Evolutionary conservation across 1,139 yeast species (phyloP).

Genomic region (Magnusiomyces clavatus): DNA sequence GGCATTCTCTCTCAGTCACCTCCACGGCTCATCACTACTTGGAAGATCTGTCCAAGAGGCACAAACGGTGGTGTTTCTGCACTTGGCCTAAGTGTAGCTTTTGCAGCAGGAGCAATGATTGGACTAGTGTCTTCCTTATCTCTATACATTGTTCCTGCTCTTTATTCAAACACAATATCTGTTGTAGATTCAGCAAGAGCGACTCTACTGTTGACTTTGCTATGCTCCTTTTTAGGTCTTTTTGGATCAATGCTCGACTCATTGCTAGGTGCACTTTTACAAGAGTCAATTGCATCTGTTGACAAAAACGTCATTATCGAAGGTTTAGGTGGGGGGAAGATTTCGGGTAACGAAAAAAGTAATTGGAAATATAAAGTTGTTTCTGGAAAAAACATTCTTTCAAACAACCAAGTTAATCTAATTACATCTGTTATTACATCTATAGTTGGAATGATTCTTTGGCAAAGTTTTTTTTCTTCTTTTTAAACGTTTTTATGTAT

Average conservation of each 20-base stretch:
- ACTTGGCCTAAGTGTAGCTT: conserved; percentile 36
- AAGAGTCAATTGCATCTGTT: conserved; percentile 30
- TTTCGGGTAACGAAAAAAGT: conserved; percentile 2
- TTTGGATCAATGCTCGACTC: conserved; percentile 41
- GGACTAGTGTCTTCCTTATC: conserved; percentile 28
- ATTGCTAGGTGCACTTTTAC: conserved; percentile 39
- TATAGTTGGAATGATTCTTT: conserved; percentile 27
- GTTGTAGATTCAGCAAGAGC: background rate
- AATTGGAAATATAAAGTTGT: conserved; percentile 17
- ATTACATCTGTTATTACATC: conserved; percentile 32
- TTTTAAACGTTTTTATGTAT: background rate
- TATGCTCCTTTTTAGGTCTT: conserved; percentile 28
- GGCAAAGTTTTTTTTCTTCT: conserved; percentile 14
- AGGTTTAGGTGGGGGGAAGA: conserved; percentile 35
- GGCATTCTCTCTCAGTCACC: conserved; percentile 37
- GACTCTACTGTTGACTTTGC: too few relatives aligned
- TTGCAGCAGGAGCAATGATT: conserved; percentile 35
- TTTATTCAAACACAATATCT: background rate
- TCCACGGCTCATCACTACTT: conserved; percentile 39
- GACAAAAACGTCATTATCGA: conserved; percentile 37
- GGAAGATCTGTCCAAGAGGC: conserved; percentile 40
- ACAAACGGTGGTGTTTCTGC: conserved; percentile 44
- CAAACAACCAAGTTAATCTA: conserved; percentile 39
- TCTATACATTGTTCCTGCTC: conserved; percentile 15
- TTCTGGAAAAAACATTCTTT: conserved; percentile 29